phyloP scores from a whole-genome alignment of 441 rosid genomes.

The Populus hybrid region DNA sequence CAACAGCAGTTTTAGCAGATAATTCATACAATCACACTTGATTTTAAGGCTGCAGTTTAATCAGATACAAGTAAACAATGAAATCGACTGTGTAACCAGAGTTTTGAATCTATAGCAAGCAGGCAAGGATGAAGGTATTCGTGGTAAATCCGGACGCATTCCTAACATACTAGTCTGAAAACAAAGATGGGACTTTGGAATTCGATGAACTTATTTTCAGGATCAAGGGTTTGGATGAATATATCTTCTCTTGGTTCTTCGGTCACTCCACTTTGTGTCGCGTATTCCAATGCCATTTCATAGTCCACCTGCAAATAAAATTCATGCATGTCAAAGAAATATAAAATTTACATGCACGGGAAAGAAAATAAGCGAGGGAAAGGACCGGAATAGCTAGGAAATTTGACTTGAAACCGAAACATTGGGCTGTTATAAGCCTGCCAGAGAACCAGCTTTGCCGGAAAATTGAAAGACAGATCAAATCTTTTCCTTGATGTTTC shows the following conservation, averaged over 20 bases:
- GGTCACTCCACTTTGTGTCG: slow-evolving; percentile 91
- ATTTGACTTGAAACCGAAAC: not conserved
- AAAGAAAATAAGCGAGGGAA: not conserved
- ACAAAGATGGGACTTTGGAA: slow-evolving; percentile 57
- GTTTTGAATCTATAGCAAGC: not conserved
- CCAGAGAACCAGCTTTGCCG: not conserved
- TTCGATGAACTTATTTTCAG: slow-evolving; percentile 40
- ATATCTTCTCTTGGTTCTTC: slow-evolving; percentile 85
- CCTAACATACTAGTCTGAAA: slow-evolving; percentile 60
- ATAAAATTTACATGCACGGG: not conserved
- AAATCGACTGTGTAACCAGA: slow-evolving; percentile 5
- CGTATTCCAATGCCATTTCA: slow-evolving; percentile 96
- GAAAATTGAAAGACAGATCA: not conserved
- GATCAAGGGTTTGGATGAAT: slow-evolving; percentile 51
- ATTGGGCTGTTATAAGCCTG: not conserved
- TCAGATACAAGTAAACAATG: slow-evolving; percentile 8
- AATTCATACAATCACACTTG: not conserved
- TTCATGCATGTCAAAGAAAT: not conserved
- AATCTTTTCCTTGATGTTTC: not conserved
- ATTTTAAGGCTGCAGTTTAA: not conserved
- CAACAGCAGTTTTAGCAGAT: not conserved
- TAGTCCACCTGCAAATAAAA: slow-evolving; percentile 80
- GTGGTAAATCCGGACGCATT: not conserved
- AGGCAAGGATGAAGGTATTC: slow-evolving; percentile 3
- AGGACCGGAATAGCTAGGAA: not conserved